These are phyloP conservation scores for Ophiostoma perfectum DNA, from an alignment of 2,329 filamentous ascomycete genomes.

Conservation along the genomic window DNA sequence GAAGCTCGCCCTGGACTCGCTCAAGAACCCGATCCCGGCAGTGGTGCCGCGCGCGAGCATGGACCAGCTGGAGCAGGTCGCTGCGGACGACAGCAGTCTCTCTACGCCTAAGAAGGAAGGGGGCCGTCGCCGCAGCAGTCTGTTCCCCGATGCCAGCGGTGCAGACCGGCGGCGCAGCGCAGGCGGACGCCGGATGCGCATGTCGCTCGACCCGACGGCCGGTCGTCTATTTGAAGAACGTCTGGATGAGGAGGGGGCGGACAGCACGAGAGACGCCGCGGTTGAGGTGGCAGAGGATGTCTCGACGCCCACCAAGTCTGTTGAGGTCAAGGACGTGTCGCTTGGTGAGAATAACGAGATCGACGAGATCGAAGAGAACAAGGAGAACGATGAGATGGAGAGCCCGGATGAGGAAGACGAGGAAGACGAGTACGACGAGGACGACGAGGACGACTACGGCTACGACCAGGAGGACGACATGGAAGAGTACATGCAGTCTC, in stretches of 20 bases:
- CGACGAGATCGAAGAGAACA: conserved; percentile 22
- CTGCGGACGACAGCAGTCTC: neutral
- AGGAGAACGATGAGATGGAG: conserved; percentile 29
- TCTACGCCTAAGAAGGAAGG: neutral
- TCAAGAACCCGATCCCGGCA: conserved; percentile 84
- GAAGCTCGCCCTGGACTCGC: conserved; percentile 74
- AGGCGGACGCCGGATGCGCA: conserved; percentile 20
- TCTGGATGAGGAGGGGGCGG: conserved; percentile 18
- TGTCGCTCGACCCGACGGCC: conserved; percentile 21
- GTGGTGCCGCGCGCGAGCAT: conserved; percentile 36
- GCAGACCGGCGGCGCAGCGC: conserved; percentile 24
- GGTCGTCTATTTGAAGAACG: conserved; percentile 22
- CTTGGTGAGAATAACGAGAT: conserved; percentile 18
- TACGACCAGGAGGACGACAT: conserved; percentile 55
- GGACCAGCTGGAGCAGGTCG: conserved; percentile 14
- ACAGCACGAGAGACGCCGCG: neutral
- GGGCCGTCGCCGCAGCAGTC: conserved; percentile 16
- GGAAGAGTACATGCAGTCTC: conserved; percentile 77
- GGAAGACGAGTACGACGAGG: conserved; percentile 45
- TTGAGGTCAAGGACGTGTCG: neutral
- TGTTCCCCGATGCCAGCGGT: conserved; percentile 17
- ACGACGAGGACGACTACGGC: conserved; percentile 42
- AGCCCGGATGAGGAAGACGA: conserved; percentile 42
- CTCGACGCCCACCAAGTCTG: neutral
- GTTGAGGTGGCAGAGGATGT: neutral